Base-by-base conservation (phyloP, 2,329 filamentous ascomycete species). In the Hortaea sp. region DNA sequence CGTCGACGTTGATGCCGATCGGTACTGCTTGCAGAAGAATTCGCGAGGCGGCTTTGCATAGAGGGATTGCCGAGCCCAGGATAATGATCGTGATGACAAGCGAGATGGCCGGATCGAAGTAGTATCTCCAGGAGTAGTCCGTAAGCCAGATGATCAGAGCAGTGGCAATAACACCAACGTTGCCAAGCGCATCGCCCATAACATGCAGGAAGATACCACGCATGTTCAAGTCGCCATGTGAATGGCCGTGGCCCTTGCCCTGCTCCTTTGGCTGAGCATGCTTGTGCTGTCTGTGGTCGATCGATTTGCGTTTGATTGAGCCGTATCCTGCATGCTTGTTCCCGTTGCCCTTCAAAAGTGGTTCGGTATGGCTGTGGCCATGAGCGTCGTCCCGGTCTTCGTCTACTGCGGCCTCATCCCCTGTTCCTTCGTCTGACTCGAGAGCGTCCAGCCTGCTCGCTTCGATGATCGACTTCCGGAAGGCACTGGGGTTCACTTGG, bases 21-120 rank as follows among this genome's bases (percentile, higher is more conserved):
- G 92, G 92, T 0, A 92, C 94, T 2, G 90, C 92, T 68, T 98
- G 92, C 1, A 98, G 78, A 10, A 98, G 78, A 47, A 98, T 94
- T 58, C 92, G 84, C 42, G 84, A 82, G 5, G 85, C 87, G 29
- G 85, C 85, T 54, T 80, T 77, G 53, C 85, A 89, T 20, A 94
- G 78, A 1, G 87, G 86, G 42, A 92, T 78, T 6, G 85, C 84
- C 1, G 85, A 86, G 53, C 76, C 76, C 38, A 83, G 74, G 48
- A 83, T 83, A 57, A 83, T 81, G 50, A 88, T 67, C 1, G 92
- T 95, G 66, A 98, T 98, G 66, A 97, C 77, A 11, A 98, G 79
- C 0, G 92, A 98, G 49, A 98, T 90, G 12, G 81, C 79, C 0
- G 92, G 92, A 62, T 98, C 92, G 39, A 87, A 84, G 62, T 97